These are phyloP conservation scores for Pseudogymnoascus sp. DNA, from an alignment of 2,329 filamentous ascomycete species.

Conservation along the genomic window DNA sequence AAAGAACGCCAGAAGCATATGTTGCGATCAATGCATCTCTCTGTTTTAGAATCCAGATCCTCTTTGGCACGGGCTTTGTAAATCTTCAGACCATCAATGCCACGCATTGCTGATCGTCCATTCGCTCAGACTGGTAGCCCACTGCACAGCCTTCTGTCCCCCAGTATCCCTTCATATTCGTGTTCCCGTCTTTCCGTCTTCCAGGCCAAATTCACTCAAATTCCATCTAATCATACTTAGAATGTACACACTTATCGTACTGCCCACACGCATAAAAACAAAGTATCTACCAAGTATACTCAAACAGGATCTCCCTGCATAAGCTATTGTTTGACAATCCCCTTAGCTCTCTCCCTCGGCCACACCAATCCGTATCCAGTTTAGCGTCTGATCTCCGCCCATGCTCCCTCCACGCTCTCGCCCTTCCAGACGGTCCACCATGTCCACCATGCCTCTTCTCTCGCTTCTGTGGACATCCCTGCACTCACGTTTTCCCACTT, in stretches of 20 bases:
- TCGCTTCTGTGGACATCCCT: background rate
- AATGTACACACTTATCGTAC: background rate
- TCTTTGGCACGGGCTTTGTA: background rate
- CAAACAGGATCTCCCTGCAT: background rate
- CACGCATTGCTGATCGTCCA: background rate
- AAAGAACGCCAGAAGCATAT: background rate
- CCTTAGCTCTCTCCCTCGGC: background rate
- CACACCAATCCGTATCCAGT: background rate
- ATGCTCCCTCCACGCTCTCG: conserved; percentile 3
- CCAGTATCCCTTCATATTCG: background rate
- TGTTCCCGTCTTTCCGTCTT: background rate
- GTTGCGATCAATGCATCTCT: background rate
- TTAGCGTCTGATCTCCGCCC: background rate
- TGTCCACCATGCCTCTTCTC: no score
- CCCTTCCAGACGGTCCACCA: background rate
- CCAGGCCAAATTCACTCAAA: background rate
- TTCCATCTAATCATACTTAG: background rate
- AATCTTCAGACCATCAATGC: background rate
- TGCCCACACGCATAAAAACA: background rate
- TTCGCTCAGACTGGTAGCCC: background rate
- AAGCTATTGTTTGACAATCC: conserved; percentile 9
- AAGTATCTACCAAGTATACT: background rate
- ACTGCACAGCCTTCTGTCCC: background rate
- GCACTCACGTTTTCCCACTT: background rate
- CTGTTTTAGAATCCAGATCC: background rate